Percentiles rank a stretch among this genome's conserved stretches.
These are phyloP conservation scores for Pseudomassariella vexata DNA, from an alignment of 2,329 filamentous ascomycete species.

Conservation along the genomic window DNA sequence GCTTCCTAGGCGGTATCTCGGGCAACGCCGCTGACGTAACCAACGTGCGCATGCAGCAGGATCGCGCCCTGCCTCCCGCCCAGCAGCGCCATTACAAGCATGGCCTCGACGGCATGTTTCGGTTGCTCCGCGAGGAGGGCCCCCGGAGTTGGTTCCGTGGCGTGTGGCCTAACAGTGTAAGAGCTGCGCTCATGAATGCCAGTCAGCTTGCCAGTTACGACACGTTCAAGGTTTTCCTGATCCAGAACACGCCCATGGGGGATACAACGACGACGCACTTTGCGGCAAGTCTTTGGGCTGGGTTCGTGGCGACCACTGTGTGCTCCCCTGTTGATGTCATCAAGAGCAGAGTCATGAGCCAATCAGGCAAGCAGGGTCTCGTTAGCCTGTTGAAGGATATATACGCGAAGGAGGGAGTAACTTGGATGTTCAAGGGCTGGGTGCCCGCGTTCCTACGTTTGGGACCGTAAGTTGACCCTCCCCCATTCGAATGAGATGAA, in stretches of 20 bases:
- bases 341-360: conserved; percentile 83
- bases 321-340: conserved; percentile 84
- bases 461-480: conserved; percentile 46
- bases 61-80: conserved; percentile 65
- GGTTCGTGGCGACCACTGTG: conserved; percentile 77
- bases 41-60: conserved; percentile 98
- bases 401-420: conserved; percentile 62
- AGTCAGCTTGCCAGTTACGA: conserved; percentile 82
- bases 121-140: conserved; percentile 86
- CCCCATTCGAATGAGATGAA: background rate
- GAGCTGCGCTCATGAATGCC: conserved; percentile 84
- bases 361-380: conserved; percentile 47
- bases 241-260: conserved; percentile 59
- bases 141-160: conserved; percentile 72
- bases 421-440: conserved; percentile 90
- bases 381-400: conserved; percentile 59
- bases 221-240: conserved; percentile 66
- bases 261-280: conserved; percentile 76
- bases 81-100: conserved; percentile 84
- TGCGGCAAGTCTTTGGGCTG: conserved; percentile 69
- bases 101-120: conserved; percentile 77
- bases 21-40: conserved; percentile 95
- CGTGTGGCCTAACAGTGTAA: conserved; percentile 74
- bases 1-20: conserved; percentile 80
- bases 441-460: conserved; percentile 67